Evolutionary conservation across 2,329 filamentous ascomycete genomes (phyloP).

Genomic region (Setomelanomma holmii): DNA sequence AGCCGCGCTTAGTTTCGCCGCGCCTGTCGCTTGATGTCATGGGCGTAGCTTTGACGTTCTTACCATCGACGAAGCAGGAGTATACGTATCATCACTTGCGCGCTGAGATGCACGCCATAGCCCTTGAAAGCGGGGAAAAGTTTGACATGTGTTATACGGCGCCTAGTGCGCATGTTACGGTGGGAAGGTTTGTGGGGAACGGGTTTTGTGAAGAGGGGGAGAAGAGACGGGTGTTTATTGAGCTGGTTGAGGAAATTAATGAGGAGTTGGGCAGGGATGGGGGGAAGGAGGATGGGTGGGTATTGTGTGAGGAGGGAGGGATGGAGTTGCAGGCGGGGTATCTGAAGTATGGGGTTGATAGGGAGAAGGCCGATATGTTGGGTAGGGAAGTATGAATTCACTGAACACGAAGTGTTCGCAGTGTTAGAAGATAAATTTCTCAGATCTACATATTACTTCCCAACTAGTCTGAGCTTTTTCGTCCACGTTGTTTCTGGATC

Average conservation of each 20-base stretch:
- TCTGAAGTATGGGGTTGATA: constrained; percentile 18
- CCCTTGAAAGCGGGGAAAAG: constrained; percentile 15
- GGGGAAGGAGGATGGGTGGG: constrained; percentile 3
- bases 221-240: constrained; percentile 7
- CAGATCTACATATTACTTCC: too few species aligned
- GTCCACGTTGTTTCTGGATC: too few species aligned
- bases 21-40: constrained; percentile 17
- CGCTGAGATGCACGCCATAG: constrained; percentile 16
- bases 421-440: too few species aligned
- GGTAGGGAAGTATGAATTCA: neutral
- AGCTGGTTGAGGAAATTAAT: constrained; percentile 11
- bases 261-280: neutral
- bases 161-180: constrained; percentile 17
- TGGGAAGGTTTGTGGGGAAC: constrained; percentile 17
- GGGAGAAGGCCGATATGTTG: constrained; percentile 9
- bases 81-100: constrained; percentile 22
- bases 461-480: too few species aligned
- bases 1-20: constrained; percentile 11
- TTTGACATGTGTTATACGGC: constrained; percentile 24
- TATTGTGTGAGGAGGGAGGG: constrained; percentile 2
- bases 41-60: constrained; percentile 21
- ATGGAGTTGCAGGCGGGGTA: constrained; percentile 19
- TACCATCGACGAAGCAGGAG: constrained; percentile 2
- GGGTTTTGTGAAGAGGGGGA: constrained; percentile 9
- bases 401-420: too few species aligned